These are phyloP conservation scores for Leccinum idahoense DNA, from an alignment of 1,284 basidiomycete species.

Conservation along the genomic window DNA sequence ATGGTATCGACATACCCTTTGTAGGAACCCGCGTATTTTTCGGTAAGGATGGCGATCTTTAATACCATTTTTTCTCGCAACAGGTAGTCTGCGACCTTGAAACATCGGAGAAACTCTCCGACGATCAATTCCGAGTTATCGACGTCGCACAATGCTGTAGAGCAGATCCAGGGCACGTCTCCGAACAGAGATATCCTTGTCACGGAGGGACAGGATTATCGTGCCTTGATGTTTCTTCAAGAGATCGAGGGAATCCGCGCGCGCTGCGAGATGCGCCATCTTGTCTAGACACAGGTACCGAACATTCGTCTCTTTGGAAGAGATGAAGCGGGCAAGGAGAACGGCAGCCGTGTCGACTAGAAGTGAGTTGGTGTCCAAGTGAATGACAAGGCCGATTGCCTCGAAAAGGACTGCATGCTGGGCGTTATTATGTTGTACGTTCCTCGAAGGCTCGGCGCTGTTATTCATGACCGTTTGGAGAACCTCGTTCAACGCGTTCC, in stretches of 20 bases:
- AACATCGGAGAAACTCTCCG: slow-evolving; percentile 88
- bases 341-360: slow-evolving; percentile 89
- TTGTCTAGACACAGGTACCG: slow-evolving; percentile 97
- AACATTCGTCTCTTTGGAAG: slow-evolving; percentile 97
- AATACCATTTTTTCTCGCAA: slow-evolving; percentile 97
- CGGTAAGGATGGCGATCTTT: slow-evolving; percentile 97
- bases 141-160: slow-evolving; percentile 99
- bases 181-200: slow-evolving; percentile 97
- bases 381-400: slow-evolving; percentile 95
- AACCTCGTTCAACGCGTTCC: slow-evolving; percentile 76
- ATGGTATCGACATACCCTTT: slow-evolving; percentile 98
- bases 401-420: slow-evolving; percentile 98
- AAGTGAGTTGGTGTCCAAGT: slow-evolving; percentile 88
- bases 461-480: slow-evolving; percentile 90
- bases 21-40: slow-evolving; percentile 93
- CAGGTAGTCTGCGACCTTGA: slow-evolving; percentile 93
- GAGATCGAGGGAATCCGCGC: slow-evolving; percentile 83
- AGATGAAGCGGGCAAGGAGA: slow-evolving; percentile 91
- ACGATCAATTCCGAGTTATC: slow-evolving; percentile 95
- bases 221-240: slow-evolving; percentile 96
- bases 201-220: slow-evolving; percentile 90
- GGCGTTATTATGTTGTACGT: slow-evolving; percentile 98
- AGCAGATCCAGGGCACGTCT: slow-evolving; percentile 91
- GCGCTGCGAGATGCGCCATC: slow-evolving; percentile 96
- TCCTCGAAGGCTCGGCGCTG: slow-evolving; percentile 87